Evolutionary conservation across 2,329 filamentous ascomycete species (phyloP), one percentile per base, ranked within the genome.

Genomic region (Akanthomyces lecanii): DNA sequence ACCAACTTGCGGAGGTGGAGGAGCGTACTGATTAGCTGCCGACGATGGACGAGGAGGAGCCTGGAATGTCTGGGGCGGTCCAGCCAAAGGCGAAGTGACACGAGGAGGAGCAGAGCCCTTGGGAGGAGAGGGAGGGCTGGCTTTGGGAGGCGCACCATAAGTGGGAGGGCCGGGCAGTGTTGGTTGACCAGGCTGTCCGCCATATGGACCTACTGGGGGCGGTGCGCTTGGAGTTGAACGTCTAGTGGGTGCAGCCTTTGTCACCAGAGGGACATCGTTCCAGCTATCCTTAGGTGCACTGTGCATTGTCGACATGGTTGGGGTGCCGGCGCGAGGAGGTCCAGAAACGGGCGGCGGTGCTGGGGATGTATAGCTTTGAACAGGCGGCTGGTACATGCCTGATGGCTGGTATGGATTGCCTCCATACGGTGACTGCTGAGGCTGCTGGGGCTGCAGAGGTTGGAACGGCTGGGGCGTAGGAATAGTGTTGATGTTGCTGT

Each of bases 241-340:
- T 67, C 93, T 87, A 25, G 88, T 83, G 16, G 85, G 83, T n/a
- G 89, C 82, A 61, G 84, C 79, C 78, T 94, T 91, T 52, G 85
- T 82, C 52, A 98, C 90, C 70, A 97, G 84, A 1, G 95, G 95
- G 58, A 96, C 89, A 75, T 99, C 95, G 69, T 99, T 99, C 95
- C 95, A 99, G 69, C 90, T 89, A 33, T 88, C 85, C 66, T 88
- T 88, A 66, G 58, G 58, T 18, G 89, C 89, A 71, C 87, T 88
- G 63, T 85, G 80, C 71, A 86, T 87, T 11, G 90, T 85, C 21
- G 91, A 86, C 25, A 92, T 88, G 47, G 86, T 81, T n/a, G 88
- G 84, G 42, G 86, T 87, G 30, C 85, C 82, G 65, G 85, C 86
- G 66, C 89, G 85, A 59, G 80, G 78, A 62, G 79, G 78, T 21